These are phyloP conservation scores for Astrocystis sublimbata DNA, from an alignment of 495 filamentous ascomycete genomes.

Conservation along the genomic window DNA sequence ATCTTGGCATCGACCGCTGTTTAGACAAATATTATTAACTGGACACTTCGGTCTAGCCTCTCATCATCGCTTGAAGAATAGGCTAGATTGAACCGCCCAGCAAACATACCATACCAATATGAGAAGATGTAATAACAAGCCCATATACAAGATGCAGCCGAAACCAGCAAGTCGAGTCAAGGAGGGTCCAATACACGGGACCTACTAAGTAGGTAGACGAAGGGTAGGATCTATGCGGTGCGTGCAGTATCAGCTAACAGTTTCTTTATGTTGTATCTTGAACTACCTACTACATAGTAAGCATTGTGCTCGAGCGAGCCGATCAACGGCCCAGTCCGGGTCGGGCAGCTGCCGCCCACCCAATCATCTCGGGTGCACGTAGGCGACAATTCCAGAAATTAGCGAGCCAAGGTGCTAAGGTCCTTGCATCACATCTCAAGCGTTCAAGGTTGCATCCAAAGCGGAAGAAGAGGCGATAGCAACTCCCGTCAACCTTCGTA, in stretches of 20 bases:
- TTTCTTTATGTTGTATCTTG: not conserved
- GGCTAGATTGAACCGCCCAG: not conserved
- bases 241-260: not conserved
- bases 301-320: not conserved
- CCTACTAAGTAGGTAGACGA: too few relatives aligned
- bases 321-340: not conserved
- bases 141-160: not conserved
- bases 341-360: not conserved
- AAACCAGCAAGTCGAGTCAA: not conserved
- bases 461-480: not conserved
- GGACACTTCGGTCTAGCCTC: too few relatives aligned
- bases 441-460: not conserved
- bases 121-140: not conserved
- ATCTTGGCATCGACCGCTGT: too few relatives aligned
- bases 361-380: not conserved
- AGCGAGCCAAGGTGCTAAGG: not conserved
- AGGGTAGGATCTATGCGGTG: conserved; percentile 3
- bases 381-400: not conserved
- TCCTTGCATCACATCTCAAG: not conserved
- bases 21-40: too few relatives aligned
- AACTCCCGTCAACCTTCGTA: not conserved
- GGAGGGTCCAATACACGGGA: not conserved
- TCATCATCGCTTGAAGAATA: not conserved
- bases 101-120: not conserved
- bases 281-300: not conserved